phyloP scores from a whole-genome alignment of 2,329 filamentous ascomycete species.

The Alternaria sp. region DNA sequence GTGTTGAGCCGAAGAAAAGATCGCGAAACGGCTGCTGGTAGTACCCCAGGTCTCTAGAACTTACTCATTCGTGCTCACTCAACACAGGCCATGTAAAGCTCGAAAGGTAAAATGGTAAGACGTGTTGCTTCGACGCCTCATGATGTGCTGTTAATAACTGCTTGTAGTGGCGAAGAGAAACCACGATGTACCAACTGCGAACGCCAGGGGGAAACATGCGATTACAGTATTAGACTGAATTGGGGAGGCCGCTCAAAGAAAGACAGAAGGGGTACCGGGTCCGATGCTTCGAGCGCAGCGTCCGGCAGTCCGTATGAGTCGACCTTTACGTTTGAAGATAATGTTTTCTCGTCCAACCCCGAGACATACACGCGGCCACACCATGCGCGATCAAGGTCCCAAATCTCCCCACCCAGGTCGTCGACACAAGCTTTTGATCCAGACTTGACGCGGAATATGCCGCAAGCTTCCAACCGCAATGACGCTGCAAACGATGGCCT shows the following conservation, averaged over 20 bases:
- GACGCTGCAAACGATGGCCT: constrained; percentile 25
- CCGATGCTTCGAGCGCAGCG: constrained; percentile 33
- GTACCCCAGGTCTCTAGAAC: constrained; percentile 13
- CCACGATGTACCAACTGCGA: constrained; percentile 77
- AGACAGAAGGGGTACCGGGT: constrained; percentile 53
- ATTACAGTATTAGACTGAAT: constrained; percentile 82
- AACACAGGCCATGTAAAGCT: constrained; percentile 75
- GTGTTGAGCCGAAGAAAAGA: constrained; percentile 71
- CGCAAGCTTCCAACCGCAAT: constrained; percentile 18
- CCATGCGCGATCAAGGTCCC: constrained; percentile 38
- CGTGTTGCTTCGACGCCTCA: neutral
- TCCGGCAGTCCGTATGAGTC: constrained; percentile 42
- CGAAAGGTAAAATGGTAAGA: constrained; percentile 78
- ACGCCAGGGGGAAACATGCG: constrained; percentile 75
- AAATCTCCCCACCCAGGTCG: constrained; percentile 30
- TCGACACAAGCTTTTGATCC: constrained; percentile 37
- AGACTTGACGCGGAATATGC: constrained; percentile 30
- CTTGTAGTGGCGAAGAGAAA: constrained; percentile 72
- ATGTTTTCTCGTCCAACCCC: constrained; percentile 30
- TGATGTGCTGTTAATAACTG: constrained; percentile 22
- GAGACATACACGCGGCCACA: constrained; percentile 24
- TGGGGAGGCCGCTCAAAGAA: constrained; percentile 78
- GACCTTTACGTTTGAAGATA: constrained; percentile 40
- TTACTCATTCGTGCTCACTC: neutral
- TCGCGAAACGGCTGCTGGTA: constrained; percentile 75